These are phyloP conservation scores for Nadsonia fulvescens DNA, from an alignment of 805 yeast species.

Conservation along the genomic window DNA sequence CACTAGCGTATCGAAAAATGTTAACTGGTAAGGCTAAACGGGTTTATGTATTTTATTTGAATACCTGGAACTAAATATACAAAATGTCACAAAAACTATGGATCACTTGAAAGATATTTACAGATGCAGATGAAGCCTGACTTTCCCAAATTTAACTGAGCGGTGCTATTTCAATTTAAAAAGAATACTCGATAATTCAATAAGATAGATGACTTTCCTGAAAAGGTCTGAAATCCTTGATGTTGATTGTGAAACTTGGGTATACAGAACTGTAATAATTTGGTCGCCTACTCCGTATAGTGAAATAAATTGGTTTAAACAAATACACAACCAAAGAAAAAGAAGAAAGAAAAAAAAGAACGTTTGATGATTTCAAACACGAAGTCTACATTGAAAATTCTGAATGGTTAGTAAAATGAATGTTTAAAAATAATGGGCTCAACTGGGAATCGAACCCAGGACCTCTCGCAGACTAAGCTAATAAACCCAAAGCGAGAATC, in stretches of 20 bases:
- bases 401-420: background rate
- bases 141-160: background rate
- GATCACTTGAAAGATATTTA: no score
- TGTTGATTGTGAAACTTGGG: background rate
- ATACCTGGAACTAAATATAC: no score
- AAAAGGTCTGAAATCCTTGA: background rate
- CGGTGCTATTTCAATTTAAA: background rate
- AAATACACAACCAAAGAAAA: conserved; percentile 5
- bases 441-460: conserved; percentile 17
- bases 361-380: conserved; percentile 2
- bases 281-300: background rate
- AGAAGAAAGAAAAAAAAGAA: conserved; percentile 5
- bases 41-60: no score
- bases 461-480: conserved; percentile 12
- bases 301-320: conserved; percentile 2
- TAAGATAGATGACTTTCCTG: background rate
- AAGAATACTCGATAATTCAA: background rate
- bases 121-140: no score
- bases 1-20: no score
- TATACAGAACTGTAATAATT: background rate
- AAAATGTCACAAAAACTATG: no score
- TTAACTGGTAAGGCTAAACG: no score
- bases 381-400: conserved; percentile 4
- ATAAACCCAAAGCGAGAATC: conserved; percentile 15
- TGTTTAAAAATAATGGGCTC: conserved; percentile 12